phyloP scores from a whole-genome alignment of 2,329 filamentous ascomycete genomes.

The Rhynchosporium secalis region DNA sequence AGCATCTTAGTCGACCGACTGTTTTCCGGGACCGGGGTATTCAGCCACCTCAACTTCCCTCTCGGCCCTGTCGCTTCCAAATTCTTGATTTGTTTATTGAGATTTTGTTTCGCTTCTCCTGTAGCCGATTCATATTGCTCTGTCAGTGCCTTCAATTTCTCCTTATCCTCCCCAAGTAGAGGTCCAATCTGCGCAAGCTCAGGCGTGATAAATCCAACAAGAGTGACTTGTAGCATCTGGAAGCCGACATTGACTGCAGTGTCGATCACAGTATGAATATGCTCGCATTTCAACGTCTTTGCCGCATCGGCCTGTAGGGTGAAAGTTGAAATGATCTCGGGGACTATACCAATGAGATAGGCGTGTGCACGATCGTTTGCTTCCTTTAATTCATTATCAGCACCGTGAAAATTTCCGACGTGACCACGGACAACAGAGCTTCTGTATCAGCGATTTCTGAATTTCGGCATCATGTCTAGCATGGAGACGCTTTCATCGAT shows the following conservation, averaged over 20 bases:
- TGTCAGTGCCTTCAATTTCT: not conserved
- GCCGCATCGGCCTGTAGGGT: slow-evolving; percentile 8
- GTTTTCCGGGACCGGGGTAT: not conserved
- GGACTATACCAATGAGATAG: slow-evolving; percentile 12
- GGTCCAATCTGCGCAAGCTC: not conserved
- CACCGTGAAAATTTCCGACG: too few relatives aligned
- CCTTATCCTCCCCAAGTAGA: not conserved
- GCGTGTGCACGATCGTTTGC: slow-evolving; percentile 10
- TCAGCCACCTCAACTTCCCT: not conserved
- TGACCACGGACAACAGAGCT: too few relatives aligned
- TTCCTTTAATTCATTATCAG: slow-evolving; percentile 1
- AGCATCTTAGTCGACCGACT: too few relatives aligned
- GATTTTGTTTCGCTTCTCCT: too few relatives aligned
- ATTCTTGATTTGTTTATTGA: not conserved
- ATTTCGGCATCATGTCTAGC: too few relatives aligned
- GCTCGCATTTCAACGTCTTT: slow-evolving; percentile 7
- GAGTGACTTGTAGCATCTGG: not conserved
- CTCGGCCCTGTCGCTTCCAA: not conserved
- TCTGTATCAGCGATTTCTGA: too few relatives aligned
- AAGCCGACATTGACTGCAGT: slow-evolving; percentile 4
- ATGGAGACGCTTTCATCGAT: too few relatives aligned
- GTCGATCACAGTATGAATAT: slow-evolving; percentile 1
- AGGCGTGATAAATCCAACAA: not conserved
- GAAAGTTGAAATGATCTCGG: slow-evolving; percentile 12
- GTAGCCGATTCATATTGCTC: not conserved